These are phyloP conservation scores for Chaetomiaceae sp. DNA, from an alignment of 2,329 filamentous ascomycete genomes.

Conservation along the genomic window DNA sequence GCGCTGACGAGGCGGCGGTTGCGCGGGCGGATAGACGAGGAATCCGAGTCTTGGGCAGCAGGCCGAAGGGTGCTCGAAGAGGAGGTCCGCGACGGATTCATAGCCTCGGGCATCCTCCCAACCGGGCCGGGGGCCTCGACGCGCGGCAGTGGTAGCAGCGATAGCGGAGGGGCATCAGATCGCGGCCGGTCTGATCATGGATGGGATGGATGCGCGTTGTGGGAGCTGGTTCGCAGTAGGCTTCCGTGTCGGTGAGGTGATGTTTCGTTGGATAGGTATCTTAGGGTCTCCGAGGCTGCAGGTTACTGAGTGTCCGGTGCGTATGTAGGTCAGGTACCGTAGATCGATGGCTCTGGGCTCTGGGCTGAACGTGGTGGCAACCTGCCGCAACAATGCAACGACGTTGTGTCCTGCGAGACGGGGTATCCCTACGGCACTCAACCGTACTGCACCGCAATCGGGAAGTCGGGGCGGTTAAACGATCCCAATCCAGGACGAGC, in stretches of 20 bases:
- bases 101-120: conserved; percentile 26
- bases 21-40: conserved; percentile 43
- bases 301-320: too few species aligned
- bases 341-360: too few species aligned
- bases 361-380: background rate
- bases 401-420: too few species aligned
- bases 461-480: conserved; percentile 7
- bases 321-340: too few species aligned
- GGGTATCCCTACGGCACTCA: too few species aligned
- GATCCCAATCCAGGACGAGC: background rate
- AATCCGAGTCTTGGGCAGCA: conserved; percentile 38
- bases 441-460: conserved; percentile 8
- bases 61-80: conserved; percentile 42
- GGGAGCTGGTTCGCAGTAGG: background rate
- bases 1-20: conserved; percentile 43
- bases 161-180: conserved; percentile 18
- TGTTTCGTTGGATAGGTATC: background rate
- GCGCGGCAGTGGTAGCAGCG: conserved; percentile 25
- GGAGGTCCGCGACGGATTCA: conserved; percentile 29
- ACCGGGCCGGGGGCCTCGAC: conserved; percentile 28
- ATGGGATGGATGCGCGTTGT: background rate
- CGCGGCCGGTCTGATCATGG: background rate
- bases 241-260: background rate
- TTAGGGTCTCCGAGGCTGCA: too few species aligned
- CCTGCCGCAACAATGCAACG: too few species aligned